Conservation (phyloP, 2,329 filamentous ascomycete genomes). For the Niveomyces coronatus region DNA sequence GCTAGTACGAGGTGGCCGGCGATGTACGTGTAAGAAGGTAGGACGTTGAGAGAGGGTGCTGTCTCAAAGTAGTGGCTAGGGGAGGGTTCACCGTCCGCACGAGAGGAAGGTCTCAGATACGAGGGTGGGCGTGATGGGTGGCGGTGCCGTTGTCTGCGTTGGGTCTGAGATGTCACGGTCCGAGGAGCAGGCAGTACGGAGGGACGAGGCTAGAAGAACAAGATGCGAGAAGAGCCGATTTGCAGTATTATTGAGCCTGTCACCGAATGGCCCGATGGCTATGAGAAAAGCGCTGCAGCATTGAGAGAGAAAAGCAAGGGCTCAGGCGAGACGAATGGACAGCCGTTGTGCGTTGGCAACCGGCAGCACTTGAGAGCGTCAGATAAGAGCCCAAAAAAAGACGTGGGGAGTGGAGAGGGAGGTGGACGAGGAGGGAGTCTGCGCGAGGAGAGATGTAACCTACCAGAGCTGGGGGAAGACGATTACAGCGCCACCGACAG, state of each 20-base stretch:
- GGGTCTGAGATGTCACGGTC: too few relatives aligned
- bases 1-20: slow-evolving; percentile 1
- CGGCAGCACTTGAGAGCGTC: not conserved
- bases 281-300: not conserved
- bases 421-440: slow-evolving; percentile 8
- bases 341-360: slow-evolving; percentile 6
- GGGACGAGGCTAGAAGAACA: slow-evolving; percentile 3
- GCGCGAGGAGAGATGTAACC: slow-evolving; percentile 15
- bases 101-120: not conserved
- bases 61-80: not conserved
- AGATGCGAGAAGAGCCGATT: not conserved
- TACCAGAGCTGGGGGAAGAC: slow-evolving; percentile 12
- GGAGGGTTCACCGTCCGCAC: not conserved
- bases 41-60: not conserved
- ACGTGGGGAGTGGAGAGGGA: slow-evolving; percentile 11
- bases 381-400: slow-evolving; percentile 9
- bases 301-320: too few relatives aligned
- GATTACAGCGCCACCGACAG: slow-evolving; percentile 7
- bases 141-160: not conserved
- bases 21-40: not conserved
- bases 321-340: slow-evolving; percentile 2
- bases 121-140: not conserved
- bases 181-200: not conserved
- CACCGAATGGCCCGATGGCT: not conserved
- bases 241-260: not conserved